Conservation (phyloP, 805 yeast species). For the Kurtzmaniella cleridarum region DNA sequence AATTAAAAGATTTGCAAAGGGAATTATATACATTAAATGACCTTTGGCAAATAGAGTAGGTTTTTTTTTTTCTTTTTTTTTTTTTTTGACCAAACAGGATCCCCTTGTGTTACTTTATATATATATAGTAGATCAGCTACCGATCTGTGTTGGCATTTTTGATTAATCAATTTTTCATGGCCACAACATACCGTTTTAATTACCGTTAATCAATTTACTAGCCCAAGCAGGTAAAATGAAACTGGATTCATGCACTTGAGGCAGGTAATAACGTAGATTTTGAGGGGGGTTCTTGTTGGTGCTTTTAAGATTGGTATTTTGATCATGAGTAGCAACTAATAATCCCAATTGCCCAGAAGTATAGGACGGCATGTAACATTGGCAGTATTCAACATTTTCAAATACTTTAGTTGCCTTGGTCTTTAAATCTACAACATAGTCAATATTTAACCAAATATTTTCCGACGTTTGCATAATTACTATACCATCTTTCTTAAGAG, state of each 20-base stretch:
- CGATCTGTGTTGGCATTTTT: too few relatives aligned
- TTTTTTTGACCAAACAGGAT: too few relatives aligned
- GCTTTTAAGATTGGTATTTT: constrained; percentile 34
- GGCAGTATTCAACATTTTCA: constrained; percentile 58
- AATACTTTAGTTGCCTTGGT: constrained; percentile 51
- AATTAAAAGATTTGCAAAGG: too few relatives aligned
- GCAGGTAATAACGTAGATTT: constrained; percentile 59
- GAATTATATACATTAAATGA: too few relatives aligned
- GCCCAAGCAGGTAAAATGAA: constrained; percentile 85
- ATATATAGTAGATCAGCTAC: too few relatives aligned
- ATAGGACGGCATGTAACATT: constrained; percentile 81
- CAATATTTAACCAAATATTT: constrained; percentile 68
- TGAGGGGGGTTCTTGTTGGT: constrained; percentile 42
- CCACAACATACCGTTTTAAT: too few relatives aligned
- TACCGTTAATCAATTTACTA: constrained; percentile 20
- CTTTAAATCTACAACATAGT: constrained; percentile 44
- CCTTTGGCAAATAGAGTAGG: too few relatives aligned
- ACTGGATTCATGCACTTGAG: constrained; percentile 61
- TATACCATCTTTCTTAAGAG: constrained; percentile 59
- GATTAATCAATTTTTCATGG: too few relatives aligned
- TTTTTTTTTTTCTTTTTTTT: too few relatives aligned
- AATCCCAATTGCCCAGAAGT: constrained; percentile 86
- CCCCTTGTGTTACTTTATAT: too few relatives aligned
- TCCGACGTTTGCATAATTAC: constrained; percentile 78
- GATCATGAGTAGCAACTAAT: constrained; percentile 62